A percentile compares a stretch with the other conserved stretches of the same genome.
phyloP scores from a whole-genome alignment of 1,284 basidiomycete species.

The Cutaneotrichosporon dermatis region DNA sequence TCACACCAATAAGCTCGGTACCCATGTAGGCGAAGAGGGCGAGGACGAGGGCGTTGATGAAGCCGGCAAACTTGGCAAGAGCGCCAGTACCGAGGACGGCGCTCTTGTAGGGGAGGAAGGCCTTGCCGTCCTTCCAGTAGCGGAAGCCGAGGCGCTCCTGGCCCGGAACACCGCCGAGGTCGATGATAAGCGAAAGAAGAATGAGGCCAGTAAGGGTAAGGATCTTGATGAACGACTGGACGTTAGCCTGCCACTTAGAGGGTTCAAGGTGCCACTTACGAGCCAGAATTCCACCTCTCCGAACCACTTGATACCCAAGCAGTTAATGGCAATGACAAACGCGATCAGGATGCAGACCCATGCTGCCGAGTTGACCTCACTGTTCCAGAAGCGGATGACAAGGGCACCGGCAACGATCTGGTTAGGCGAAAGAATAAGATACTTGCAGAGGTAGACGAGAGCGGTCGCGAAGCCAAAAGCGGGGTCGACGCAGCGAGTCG shows the following conservation, averaged over 20 bases:
- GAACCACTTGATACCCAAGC: constrained; percentile 66
- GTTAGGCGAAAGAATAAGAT: constrained; percentile 56
- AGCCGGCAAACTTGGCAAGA: constrained; percentile 61
- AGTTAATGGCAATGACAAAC: constrained; percentile 53
- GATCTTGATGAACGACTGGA: constrained; percentile 55
- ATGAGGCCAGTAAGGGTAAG: constrained; percentile 59
- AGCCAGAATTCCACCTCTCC: constrained; percentile 59
- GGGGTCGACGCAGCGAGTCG: constrained; percentile 39
- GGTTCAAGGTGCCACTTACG: constrained; percentile 20
- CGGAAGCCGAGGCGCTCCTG: constrained; percentile 59
- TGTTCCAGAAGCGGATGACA: constrained; percentile 44
- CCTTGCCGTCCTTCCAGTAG: constrained; percentile 53
- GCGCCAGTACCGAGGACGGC: constrained; percentile 8
- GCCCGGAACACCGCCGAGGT: constrained; percentile 65
- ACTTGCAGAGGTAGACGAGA: constrained; percentile 49
- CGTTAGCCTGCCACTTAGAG: too few relatives aligned
- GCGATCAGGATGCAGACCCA: constrained; percentile 48
- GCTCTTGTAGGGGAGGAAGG: constrained; percentile 30
- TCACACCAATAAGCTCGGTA: constrained; percentile 56
- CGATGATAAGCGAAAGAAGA: constrained; percentile 56
- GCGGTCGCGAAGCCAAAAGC: constrained; percentile 37
- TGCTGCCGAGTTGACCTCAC: constrained; percentile 35
- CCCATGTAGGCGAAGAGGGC: constrained; percentile 55
- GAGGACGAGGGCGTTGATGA: constrained; percentile 51
- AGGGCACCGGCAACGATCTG: constrained; percentile 49